Percentiles rank a stretch among this genome's conserved stretches.
Conservation (phyloP, 305 asterid species). For the Andrographis paniculata region DNA sequence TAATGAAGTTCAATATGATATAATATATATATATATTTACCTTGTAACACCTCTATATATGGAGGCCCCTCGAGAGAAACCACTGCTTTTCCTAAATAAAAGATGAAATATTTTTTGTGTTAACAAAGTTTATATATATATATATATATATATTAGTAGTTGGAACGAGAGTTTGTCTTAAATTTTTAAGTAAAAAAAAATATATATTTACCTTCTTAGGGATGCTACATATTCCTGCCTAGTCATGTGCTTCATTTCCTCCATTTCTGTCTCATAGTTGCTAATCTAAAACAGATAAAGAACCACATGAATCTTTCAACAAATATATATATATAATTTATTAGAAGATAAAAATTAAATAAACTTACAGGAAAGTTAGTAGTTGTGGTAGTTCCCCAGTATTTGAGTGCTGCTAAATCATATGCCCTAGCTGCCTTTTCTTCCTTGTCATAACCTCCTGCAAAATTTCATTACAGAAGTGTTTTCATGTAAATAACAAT, state of each 20-base stretch:
- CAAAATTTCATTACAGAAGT: constrained; percentile 1
- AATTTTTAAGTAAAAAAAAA: too few relatives aligned
- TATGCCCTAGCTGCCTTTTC: constrained; percentile 88
- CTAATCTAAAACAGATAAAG: constrained; percentile 33
- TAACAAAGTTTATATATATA: too few relatives aligned
- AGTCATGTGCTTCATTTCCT: constrained; percentile 84
- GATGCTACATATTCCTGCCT: constrained; percentile 87
- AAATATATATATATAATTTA: background rate
- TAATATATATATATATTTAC: constrained; percentile 20
- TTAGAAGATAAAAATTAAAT: background rate
- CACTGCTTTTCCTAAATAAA: constrained; percentile 75
- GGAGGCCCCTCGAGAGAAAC: constrained; percentile 94
- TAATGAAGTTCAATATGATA: too few relatives aligned
- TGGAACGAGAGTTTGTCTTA: too few relatives aligned
- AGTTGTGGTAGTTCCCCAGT: constrained; percentile 85
- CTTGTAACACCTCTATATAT: constrained; percentile 91
- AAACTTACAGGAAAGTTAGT: constrained; percentile 70
- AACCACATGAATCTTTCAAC: background rate
- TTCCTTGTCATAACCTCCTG: constrained; percentile 90
- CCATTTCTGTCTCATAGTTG: constrained; percentile 74
- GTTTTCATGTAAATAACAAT: too few relatives aligned
- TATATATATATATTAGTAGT: too few relatives aligned
- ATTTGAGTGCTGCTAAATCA: constrained; percentile 65
- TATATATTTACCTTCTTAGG: constrained; percentile 45
- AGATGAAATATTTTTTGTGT: too few relatives aligned